phyloP scores from a whole-genome alignment of 345 rosid genomes.

The Citropsis articulata region DNA sequence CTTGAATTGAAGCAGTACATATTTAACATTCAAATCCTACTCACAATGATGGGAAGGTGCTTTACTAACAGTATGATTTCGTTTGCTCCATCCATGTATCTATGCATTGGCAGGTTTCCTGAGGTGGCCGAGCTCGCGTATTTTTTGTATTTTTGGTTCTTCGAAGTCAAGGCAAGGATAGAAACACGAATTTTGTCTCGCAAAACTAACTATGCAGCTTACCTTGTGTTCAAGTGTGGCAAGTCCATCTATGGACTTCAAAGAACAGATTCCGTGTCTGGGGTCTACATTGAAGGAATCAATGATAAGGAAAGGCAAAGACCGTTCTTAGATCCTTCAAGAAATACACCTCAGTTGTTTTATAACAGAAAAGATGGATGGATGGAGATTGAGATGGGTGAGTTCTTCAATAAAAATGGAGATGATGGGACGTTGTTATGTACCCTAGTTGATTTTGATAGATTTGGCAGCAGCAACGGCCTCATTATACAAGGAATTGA shows the following conservation, averaged over 20 bases:
- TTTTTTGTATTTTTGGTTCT: neutral
- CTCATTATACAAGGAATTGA: constrained; percentile 40
- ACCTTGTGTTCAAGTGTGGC: no score
- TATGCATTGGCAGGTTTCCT: constrained; percentile 18
- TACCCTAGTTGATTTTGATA: constrained; percentile 16
- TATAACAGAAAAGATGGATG: no score
- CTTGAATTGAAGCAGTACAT: no score
- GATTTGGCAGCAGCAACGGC: constrained; percentile 15
- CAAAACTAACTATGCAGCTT: no score
- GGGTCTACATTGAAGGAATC: constrained; percentile 1
- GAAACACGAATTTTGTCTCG: constrained; percentile 3
- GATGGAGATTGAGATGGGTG: no score
- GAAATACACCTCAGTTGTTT: no score
- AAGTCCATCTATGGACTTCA: no score
- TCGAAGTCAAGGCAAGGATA: constrained; percentile 17
- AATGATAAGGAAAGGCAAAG: no score
- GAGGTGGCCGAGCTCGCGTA: constrained; percentile 25
- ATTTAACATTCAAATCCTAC: no score
- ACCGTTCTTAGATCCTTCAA: no score
- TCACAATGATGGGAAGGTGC: neutral
- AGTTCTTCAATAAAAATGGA: no score
- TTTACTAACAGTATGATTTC: neutral
- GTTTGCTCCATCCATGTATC: no score
- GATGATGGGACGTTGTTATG: constrained; percentile 2
- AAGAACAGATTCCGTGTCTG: neutral